A percentile compares a stretch with the other conserved stretches of the same genome.
Conservation (phyloP, 148 eudicot genomes). For the Fagopyrum homotropicum region DNA sequence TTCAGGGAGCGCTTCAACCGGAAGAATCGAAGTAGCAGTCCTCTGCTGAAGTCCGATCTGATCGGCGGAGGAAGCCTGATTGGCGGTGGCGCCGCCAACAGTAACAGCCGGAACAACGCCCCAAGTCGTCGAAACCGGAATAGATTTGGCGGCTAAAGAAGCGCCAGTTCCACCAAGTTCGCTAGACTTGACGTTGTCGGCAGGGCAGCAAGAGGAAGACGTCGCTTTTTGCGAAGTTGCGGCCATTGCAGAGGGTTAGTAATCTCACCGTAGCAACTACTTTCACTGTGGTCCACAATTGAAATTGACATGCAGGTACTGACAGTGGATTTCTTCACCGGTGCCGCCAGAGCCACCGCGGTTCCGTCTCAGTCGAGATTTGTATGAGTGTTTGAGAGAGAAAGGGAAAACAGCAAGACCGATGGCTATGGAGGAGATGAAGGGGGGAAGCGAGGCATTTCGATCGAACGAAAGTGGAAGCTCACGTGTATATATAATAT, state of each 20-base stretch:
- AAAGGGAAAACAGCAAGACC: not conserved
- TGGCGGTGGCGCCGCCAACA: conserved; percentile 1
- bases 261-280: conserved; percentile 19
- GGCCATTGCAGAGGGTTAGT: conserved; percentile 48
- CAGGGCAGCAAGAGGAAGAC: conserved; percentile 17
- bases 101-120: conserved; percentile 9
- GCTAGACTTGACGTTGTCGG: not conserved
- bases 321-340: not conserved
- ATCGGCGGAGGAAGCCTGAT: not conserved
- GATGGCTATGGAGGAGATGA: not conserved
- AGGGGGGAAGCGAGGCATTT: not conserved
- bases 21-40: conserved; percentile 18
- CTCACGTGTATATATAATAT: not conserved
- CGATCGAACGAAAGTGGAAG: not conserved
- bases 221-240: conserved; percentile 44
- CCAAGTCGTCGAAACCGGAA: not conserved
- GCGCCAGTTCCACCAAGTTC: not conserved
- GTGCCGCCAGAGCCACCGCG: conserved; percentile 8
- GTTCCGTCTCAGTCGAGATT: not conserved
- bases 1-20: conserved; percentile 33
- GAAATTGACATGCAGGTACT: conserved; percentile 14
- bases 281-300: conserved; percentile 7
- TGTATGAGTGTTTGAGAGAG: not conserved
- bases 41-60: conserved; percentile 1
- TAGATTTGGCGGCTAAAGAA: not conserved